Evolutionary conservation across 257 asterid genomes (phyloP).

Genomic region (Penstemon davidsonii): DNA sequence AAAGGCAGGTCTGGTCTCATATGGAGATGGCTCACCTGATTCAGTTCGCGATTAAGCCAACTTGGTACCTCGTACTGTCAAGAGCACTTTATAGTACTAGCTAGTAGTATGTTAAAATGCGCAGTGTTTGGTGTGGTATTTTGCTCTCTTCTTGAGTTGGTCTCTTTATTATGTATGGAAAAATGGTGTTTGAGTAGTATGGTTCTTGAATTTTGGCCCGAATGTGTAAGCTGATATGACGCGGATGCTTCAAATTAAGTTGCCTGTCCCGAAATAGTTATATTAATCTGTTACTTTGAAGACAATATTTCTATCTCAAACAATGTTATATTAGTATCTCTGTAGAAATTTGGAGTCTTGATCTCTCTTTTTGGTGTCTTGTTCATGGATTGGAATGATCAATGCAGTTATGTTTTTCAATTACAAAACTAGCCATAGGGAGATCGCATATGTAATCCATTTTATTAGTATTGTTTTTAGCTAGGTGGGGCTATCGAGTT

Average conservation of each 20-base stretch:
- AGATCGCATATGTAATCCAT: no score
- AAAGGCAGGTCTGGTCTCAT: constrained; percentile 72
- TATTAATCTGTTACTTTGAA: not conserved
- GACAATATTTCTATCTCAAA: no score
- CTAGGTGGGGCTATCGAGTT: no score
- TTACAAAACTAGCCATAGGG: no score
- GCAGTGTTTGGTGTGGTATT: not conserved
- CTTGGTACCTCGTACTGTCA: not conserved
- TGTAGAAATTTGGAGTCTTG: not conserved
- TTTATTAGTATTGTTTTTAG: no score
- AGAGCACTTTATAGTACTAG: no score
- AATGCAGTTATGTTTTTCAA: no score
- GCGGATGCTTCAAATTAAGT: not conserved
- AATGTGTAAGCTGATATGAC: not conserved
- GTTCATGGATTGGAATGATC: no score
- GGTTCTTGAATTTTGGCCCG: not conserved
- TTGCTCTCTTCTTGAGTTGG: not conserved
- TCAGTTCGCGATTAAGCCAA: constrained; percentile 44
- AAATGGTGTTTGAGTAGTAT: not conserved
- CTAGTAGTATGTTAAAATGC: constrained; percentile 21
- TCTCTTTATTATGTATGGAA: constrained; percentile 21
- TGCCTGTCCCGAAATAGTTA: not conserved
- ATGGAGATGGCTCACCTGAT: constrained; percentile 84
- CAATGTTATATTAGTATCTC: not conserved
- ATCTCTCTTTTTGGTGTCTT: no score